phyloP scores from a whole-genome alignment of 495 filamentous ascomycete species.

The Cladorrhinum samala region DNA sequence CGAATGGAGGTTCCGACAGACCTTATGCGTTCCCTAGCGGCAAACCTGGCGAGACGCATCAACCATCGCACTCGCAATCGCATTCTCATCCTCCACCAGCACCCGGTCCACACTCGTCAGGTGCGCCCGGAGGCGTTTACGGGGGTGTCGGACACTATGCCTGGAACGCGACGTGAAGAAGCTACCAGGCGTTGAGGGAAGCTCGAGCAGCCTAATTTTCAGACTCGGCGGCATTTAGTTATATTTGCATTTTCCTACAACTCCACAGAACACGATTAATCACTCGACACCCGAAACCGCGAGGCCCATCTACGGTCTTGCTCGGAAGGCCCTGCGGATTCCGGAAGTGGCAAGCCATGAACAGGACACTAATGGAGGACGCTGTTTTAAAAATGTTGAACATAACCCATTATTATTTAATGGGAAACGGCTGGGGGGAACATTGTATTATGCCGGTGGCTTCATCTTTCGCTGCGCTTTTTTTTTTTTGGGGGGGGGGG shows the following conservation, averaged over 20 bases:
- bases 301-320: no score
- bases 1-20: constrained; percentile 28
- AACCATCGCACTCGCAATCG: constrained; percentile 1
- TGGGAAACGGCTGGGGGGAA: background rate
- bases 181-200: background rate
- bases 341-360: no score
- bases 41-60: constrained; percentile 10
- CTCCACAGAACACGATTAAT: no score
- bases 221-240: background rate
- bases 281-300: no score
- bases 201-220: background rate
- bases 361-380: no score
- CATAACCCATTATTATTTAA: no score
- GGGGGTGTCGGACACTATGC: constrained; percentile 16
- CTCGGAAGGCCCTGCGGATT: no score
- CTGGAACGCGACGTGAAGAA: constrained; percentile 21
- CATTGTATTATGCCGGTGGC: background rate
- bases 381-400: no score
- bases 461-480: background rate
- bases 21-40: constrained; percentile 36
- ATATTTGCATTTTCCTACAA: no score
- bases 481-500: background rate
- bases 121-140: constrained; percentile 8
- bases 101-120: constrained; percentile 8
- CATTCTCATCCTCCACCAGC: background rate